A percentile compares a stretch with the other conserved stretches of the same genome.
phyloP scores from a whole-genome alignment of 1,284 basidiomycete genomes.

The Ustilago trichophora region DNA sequence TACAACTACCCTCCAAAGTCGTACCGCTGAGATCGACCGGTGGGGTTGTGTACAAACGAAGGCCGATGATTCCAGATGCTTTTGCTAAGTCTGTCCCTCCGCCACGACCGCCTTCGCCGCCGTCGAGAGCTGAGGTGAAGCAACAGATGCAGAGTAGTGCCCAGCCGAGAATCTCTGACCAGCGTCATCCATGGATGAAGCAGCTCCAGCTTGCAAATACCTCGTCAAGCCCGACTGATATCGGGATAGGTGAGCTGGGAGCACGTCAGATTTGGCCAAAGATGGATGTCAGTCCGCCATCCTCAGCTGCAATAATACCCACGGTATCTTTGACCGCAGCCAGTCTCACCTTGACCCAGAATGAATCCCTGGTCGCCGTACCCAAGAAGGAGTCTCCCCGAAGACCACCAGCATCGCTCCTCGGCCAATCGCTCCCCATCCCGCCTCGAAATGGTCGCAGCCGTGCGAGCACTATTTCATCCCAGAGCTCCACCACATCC shows the following conservation, averaged over 20 bases:
- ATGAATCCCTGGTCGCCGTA: not conserved
- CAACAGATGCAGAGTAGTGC: too few relatives aligned
- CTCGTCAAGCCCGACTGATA: too few relatives aligned
- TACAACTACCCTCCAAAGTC: constrained; percentile 19
- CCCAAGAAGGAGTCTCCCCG: constrained; percentile 1
- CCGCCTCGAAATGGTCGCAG: constrained; percentile 32
- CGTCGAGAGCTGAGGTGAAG: too few relatives aligned
- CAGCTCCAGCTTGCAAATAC: constrained; percentile 24
- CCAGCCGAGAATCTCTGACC: constrained; percentile 30
- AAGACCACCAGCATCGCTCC: constrained; percentile 27
- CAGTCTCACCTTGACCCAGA: constrained; percentile 5
- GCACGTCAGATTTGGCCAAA: constrained; percentile 18
- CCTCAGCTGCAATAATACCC: not conserved
- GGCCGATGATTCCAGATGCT: constrained; percentile 29
- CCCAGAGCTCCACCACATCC: constrained; percentile 32
- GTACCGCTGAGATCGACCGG: constrained; percentile 17
- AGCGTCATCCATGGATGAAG: constrained; percentile 41
- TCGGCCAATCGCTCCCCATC: constrained; percentile 37
- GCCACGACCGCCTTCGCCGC: too few relatives aligned
- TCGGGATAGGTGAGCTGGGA: too few relatives aligned
- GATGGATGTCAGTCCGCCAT: constrained; percentile 1
- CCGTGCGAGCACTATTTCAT: constrained; percentile 43
- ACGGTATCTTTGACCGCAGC: constrained; percentile 20
- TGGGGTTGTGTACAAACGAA: constrained; percentile 4
- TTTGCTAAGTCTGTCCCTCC: too few relatives aligned